phyloP scores from a whole-genome alignment of 176 grass and related monocot species.

The Zea luxurians region DNA sequence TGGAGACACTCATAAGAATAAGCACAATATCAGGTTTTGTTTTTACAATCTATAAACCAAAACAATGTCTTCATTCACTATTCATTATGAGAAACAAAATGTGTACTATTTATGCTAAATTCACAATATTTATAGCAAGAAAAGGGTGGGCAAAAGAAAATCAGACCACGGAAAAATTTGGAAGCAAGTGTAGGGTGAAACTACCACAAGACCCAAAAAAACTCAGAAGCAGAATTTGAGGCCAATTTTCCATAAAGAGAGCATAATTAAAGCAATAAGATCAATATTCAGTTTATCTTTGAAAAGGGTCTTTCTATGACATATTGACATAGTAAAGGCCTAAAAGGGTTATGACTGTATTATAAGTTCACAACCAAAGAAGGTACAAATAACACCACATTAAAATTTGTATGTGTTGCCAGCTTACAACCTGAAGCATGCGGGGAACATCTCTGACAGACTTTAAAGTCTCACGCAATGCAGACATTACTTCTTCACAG shows the following conservation, averaged over 20 bases:
- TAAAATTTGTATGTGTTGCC: slow-evolving; percentile 23
- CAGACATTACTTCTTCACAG: slow-evolving; percentile 91
- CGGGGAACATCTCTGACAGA: slow-evolving; percentile 93
- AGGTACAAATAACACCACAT: slow-evolving; percentile 6
- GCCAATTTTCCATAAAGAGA: background rate
- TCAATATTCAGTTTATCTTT: slow-evolving; percentile 17
- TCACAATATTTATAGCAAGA: slow-evolving; percentile 1
- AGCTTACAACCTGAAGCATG: slow-evolving; percentile 77
- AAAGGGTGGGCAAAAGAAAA: background rate
- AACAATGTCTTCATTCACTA: slow-evolving; percentile 36
- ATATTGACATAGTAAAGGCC: background rate
- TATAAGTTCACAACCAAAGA: background rate
- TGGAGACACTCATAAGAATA: slow-evolving; percentile 16
- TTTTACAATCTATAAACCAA: slow-evolving; percentile 9
- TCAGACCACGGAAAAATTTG: background rate
- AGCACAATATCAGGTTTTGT: background rate
- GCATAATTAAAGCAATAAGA: slow-evolving; percentile 5
- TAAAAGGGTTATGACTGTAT: slow-evolving; percentile 26
- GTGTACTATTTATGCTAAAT: slow-evolving; percentile 14
- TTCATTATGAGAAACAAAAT: slow-evolving; percentile 12
- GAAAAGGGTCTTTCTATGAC: slow-evolving; percentile 12
- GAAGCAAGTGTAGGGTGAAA: slow-evolving; percentile 23
- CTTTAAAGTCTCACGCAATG: slow-evolving; percentile 80
- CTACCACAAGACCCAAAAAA: background rate
- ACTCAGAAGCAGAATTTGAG: slow-evolving; percentile 2